Evolutionary conservation across 495 filamentous ascomycete species (phyloP), one percentile per base, ranked within the genome.

Genomic region (Penicillium macrosclerotiorum): DNA sequence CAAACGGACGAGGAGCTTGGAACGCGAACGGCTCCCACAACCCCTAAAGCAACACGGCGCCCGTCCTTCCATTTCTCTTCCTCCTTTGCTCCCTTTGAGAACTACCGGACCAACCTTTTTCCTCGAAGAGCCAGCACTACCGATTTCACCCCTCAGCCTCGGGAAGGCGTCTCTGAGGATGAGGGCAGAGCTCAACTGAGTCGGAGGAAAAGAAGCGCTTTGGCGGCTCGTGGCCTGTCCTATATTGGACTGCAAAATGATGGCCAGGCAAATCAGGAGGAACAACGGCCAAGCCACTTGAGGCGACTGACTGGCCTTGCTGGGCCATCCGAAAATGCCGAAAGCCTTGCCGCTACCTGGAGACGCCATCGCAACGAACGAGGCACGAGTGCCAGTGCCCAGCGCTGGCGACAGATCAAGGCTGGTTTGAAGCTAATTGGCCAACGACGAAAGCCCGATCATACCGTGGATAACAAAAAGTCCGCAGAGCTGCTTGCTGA

Each of bases 401-500:
- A 90, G 48, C 86, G 85, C 71, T 97, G 92, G 92, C 79, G 77
- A 33, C 82, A 87, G 55, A 76, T 97, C 41, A 96, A 95, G 63
- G 83, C 85, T 30, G 86, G 88, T 0, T 63, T 98, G 34, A 89
- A 85, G 56, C 74, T 92, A 59, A 77, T 97, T 30, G 88, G 88
- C 3, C 84, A 86, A 59, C 68, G 77, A 23, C 88, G 83, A 55
- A 94, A 84, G 62, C 83, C 84, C 8, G 89, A 96, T 45, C 83
- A 76, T 31, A 81, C 85, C 38, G 83, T 96, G 36, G 93, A 99
- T 65, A 88, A 90, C 63, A 84, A 85, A 57, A 99, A 99, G 57
- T 96, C 90, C 18, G 91, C 93, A 14, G 94, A 99, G 60, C 74
- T 99, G 22, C 87, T 99, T 74, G 92, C 94, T 4, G 93, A 99